Base-by-base conservation (phyloP, 208 protist species). In the Trypanosoma avium region DNA sequence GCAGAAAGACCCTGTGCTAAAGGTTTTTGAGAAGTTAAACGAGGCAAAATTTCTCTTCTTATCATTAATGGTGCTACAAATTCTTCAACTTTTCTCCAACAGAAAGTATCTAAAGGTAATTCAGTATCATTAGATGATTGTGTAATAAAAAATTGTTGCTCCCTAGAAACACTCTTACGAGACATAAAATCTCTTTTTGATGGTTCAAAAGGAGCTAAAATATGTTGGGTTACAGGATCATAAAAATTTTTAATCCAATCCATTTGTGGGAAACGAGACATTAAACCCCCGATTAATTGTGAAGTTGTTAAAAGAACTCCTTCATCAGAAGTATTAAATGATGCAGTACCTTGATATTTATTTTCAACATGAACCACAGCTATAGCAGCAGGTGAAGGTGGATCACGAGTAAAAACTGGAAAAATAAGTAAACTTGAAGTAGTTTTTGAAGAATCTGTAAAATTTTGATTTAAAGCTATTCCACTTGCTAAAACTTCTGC, bases 141-240 rank as follows among this genome's bases (percentile, higher is more conserved):
- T 15, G 56, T 55, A 45, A 58, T 17, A 58, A 61, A 52, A n/a
- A 17, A 1, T 22, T 57, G 55, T n/a, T 64, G 1, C 21, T 35
- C 42, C 8, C n/a, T 9, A 19, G 45, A n/a, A 15, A 3, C 24
- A 21, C 24, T 53, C 33, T 22, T 36, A 46, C 50, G 43, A n/a
- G 70, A 62, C 13, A 69, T 40, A 38, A 35, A 27, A 43, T 66
- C 27, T 26, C 48, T 60, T 58, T 75, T 78, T n/a, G 52, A 40
- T 19, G 74, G 77, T 32, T 63, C 63, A 75, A 96, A 96, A 15
- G 90, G 90, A 8, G 84, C 72, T 19, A 93, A 59, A 46, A 93
- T 91, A 61, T 93, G 90, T 65, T 93, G 90, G 2, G 90, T 91
- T 5, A 82, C 75, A 1, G 90, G 90, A 58, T 96, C 85, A 67